phyloP scores from a whole-genome alignment of 768 basidiomycete species.

The Leccinum olivaceopallidum region DNA sequence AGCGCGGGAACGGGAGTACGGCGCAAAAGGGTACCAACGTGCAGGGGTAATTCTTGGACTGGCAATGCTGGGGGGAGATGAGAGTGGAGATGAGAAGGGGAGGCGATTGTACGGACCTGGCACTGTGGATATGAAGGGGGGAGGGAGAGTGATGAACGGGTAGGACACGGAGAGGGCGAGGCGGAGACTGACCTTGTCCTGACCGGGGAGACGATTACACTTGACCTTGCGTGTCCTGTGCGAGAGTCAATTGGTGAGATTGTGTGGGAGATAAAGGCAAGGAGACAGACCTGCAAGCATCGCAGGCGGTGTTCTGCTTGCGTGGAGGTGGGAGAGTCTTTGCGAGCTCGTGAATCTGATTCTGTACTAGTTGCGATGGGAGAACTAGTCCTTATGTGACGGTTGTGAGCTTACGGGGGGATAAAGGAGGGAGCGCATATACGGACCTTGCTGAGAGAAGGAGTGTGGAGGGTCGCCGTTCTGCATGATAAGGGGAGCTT shows the following conservation, averaged over 20 bases:
- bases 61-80: constrained; percentile 61
- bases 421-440: background rate
- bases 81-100: constrained; percentile 4
- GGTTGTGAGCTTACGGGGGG: background rate
- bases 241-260: constrained; percentile 2
- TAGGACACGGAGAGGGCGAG: constrained; percentile 6
- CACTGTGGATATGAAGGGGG: constrained; percentile 45
- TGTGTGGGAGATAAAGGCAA: background rate
- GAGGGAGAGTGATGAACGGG: constrained; percentile 15
- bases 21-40: constrained; percentile 57
- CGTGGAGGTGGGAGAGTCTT: constrained; percentile 82
- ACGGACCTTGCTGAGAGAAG: constrained; percentile 35
- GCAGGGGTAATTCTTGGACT: constrained; percentile 88
- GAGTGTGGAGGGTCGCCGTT: constrained; percentile 30
- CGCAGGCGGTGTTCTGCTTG: constrained; percentile 93
- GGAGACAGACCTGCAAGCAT: constrained; percentile 74
- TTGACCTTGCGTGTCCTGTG: constrained; percentile 83
- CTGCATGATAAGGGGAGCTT: constrained; percentile 31
- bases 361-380: constrained; percentile 69
- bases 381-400: constrained; percentile 53
- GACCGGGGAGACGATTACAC: constrained; percentile 78
- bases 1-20: constrained; percentile 19
- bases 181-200: constrained; percentile 65
- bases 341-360: constrained; percentile 79
- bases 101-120: constrained; percentile 49